Base-by-base conservation (phyloP, 306 rosid species). In the Spatholobus suberectus region DNA sequence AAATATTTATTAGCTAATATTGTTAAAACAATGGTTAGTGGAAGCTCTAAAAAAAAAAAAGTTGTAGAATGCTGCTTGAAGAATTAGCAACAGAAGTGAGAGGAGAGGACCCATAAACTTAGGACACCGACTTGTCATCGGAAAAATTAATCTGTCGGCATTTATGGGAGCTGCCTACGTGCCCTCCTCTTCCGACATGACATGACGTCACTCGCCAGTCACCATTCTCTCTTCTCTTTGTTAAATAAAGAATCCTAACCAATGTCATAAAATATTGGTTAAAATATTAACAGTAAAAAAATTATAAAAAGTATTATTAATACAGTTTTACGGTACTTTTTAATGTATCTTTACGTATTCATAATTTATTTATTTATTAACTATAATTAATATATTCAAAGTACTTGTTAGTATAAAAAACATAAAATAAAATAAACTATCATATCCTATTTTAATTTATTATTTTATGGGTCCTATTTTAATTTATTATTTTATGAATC, bases 121-220 rank as follows among this genome's bases (percentile, higher is more conserved):
- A 37, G 65, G 78, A 85, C 71, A 81, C 83, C 83, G 83, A 80
- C 81, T 47, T 75, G 13, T 37, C 78, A 43, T 79, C n/a, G 76
- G 73, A 77, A 63, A 73, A 80, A 77, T 80, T 58, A 84, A 82
- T 29, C 44, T 86, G 95, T 88, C 89, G 89, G 92, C 84, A 88
- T 80, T 78, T 85, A 70, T 40, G 87, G 91, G 93, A 86, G 78
- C 87, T 69, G 79, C 78, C 59, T 84, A 69, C 84, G 86, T 81
- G 93, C 86, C 89, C 86, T 86, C 76, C 84, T 76, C 57, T 75
- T 83, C 87, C 88, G 89, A 89, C 94, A 90, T 6, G 24, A 65
- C 15, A 38, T 75, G 47, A 78, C 80, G 85, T 79, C 87, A 83
- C 49, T 35, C 26, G 5, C 8, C 3, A 5, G 3, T 54, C 70